These are phyloP conservation scores for Skeletonema potamos DNA, from an alignment of 108 stramenopile genomes.

Conservation along the genomic window DNA sequence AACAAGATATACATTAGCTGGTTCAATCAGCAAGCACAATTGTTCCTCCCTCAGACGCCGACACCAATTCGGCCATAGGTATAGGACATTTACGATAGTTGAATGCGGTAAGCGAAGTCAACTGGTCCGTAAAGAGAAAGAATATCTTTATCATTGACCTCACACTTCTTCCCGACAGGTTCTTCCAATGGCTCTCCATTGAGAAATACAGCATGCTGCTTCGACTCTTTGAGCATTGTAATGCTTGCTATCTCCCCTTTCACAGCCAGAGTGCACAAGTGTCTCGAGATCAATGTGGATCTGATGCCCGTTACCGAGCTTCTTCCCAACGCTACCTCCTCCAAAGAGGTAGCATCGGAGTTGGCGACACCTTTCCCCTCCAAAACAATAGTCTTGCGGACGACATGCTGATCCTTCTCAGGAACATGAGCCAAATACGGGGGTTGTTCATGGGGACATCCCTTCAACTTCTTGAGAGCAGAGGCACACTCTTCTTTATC, in stretches of 20 bases:
- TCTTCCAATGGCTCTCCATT: background rate
- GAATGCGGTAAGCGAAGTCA: background rate
- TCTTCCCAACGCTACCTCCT: background rate
- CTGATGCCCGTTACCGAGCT: background rate
- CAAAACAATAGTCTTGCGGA: background rate
- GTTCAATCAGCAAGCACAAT: no score
- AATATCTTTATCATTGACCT: background rate
- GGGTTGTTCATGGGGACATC: background rate
- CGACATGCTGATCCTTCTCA: background rate
- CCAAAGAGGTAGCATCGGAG: background rate
- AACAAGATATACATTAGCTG: no score
- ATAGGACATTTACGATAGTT: no score
- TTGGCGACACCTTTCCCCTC: background rate
- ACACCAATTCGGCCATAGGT: no score
- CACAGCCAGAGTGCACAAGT: background rate
- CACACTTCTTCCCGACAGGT: background rate
- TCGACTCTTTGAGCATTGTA: background rate
- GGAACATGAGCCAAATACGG: background rate
- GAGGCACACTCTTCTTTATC: background rate
- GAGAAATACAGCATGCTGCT: background rate
- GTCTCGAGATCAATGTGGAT: background rate
- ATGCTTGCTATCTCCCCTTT: background rate
- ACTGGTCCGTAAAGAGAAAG: background rate
- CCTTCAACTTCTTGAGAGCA: background rate
- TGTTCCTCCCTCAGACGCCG: no score